Conservation (phyloP, 75 land plant genomes). For the Larix kaempferi region DNA sequence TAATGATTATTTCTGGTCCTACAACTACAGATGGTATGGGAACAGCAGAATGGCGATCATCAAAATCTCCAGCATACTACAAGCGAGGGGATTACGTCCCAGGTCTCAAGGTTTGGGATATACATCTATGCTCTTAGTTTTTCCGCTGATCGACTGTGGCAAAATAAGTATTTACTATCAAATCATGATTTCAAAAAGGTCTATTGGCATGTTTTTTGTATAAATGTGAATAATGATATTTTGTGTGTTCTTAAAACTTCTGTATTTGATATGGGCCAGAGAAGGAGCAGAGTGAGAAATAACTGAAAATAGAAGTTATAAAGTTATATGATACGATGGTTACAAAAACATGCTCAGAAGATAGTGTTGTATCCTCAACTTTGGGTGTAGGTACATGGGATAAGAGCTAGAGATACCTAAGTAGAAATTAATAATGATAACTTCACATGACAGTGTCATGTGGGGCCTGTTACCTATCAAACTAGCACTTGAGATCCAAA, state of each 20-base stretch:
- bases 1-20: not conserved
- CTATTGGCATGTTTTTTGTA: not conserved
- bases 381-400: too few relatives aligned
- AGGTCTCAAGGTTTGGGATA: conserved; percentile 36
- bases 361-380: too few relatives aligned
- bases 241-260: not conserved
- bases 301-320: too few relatives aligned
- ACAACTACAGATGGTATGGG: conserved; percentile 38
- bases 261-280: not conserved
- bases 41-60: conserved; percentile 55
- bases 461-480: too few relatives aligned
- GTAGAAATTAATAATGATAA: too few relatives aligned
- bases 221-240: not conserved
- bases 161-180: not conserved
- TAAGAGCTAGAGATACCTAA: too few relatives aligned
- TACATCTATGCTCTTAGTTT: not conserved
- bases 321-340: too few relatives aligned
- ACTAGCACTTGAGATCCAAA: too few relatives aligned
- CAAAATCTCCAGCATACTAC: conserved; percentile 42
- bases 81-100: conserved; percentile 47
- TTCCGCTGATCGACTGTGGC: not conserved
- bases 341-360: too few relatives aligned
- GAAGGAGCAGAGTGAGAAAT: too few relatives aligned
- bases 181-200: not conserved
- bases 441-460: too few relatives aligned